Evolutionary conservation across 2,329 filamentous ascomycete genomes (phyloP).

Genomic region (Chaetomium globosum): DNA sequence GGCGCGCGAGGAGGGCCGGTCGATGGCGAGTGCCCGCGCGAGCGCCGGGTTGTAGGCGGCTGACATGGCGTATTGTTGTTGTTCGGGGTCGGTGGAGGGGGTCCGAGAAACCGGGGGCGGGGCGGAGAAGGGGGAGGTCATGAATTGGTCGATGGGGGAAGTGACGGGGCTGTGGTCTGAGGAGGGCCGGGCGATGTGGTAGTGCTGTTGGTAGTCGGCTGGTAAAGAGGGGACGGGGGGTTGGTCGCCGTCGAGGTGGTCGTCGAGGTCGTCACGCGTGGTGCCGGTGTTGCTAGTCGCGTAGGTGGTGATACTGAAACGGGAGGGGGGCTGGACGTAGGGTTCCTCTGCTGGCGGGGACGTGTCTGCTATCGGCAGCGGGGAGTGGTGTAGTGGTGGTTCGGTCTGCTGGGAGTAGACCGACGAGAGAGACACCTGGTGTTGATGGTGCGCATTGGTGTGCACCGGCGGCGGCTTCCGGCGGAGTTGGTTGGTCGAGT

Average conservation of each 20-base stretch:
- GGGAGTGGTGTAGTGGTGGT: conserved; percentile 29
- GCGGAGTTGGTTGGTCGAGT: conserved; percentile 29
- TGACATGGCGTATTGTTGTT: not conserved
- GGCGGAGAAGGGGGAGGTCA: conserved; percentile 36
- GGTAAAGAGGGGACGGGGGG: conserved; percentile 46
- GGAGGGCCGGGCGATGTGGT: conserved; percentile 38
- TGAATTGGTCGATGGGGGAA: conserved; percentile 44
- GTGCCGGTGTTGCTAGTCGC: conserved; percentile 54
- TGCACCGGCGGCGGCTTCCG: conserved; percentile 37
- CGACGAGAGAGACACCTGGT: conserved; percentile 42
- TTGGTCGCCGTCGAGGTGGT: conserved; percentile 37
- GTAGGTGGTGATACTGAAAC: conserved; percentile 67
- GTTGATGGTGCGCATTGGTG: conserved; percentile 36
- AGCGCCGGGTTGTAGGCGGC: conserved; percentile 24
- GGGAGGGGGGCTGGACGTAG: conserved; percentile 58
- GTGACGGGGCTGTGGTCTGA: conserved; percentile 40
- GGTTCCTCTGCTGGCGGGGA: conserved; percentile 40
- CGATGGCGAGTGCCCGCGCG: conserved; percentile 24
- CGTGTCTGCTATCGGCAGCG: conserved; percentile 29
- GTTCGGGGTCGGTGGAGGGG: conserved; percentile 10
- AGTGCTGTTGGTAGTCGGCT: conserved; percentile 34
- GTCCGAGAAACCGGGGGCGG: conserved; percentile 4
- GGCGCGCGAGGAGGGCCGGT: conserved; percentile 42
- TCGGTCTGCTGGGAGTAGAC: conserved; percentile 40
- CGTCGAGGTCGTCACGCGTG: conserved; percentile 45